Percentiles rank a stretch among this genome's conserved stretches.
phyloP scores from a whole-genome alignment of 164 flowering plant species.

The Vitis vinifera region ASM3070453v1 NC_081806.1:8926501-8927000 shows the following conservation, averaged over 20 bases:
- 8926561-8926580: slow-evolving; percentile 98
- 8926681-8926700: slow-evolving; percentile 71
- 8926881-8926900: slow-evolving; percentile 75
- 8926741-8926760: background rate
- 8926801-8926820: background rate
- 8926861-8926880: slow-evolving; percentile 71
- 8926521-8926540: slow-evolving; percentile 61
- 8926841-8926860: slow-evolving; percentile 76
- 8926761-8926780: background rate
- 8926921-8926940: slow-evolving; percentile 63
- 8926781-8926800: background rate
- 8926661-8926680: slow-evolving; percentile 79
- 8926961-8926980: slow-evolving; percentile 66
- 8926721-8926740: background rate
- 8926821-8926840: slow-evolving; percentile 50
- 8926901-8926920: slow-evolving; percentile 70
- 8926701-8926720: background rate
- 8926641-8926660: slow-evolving; percentile 44
- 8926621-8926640: slow-evolving; percentile 11
- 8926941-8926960: slow-evolving; percentile 79
- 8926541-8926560: slow-evolving; percentile 66
- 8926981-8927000: slow-evolving; percentile 70
- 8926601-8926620: slow-evolving; percentile 29
- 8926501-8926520: slow-evolving; percentile 36
- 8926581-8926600: slow-evolving; percentile 75